phyloP scores from a whole-genome alignment of 2,329 filamentous ascomycete genomes.

The Nemania sp. region DNA sequence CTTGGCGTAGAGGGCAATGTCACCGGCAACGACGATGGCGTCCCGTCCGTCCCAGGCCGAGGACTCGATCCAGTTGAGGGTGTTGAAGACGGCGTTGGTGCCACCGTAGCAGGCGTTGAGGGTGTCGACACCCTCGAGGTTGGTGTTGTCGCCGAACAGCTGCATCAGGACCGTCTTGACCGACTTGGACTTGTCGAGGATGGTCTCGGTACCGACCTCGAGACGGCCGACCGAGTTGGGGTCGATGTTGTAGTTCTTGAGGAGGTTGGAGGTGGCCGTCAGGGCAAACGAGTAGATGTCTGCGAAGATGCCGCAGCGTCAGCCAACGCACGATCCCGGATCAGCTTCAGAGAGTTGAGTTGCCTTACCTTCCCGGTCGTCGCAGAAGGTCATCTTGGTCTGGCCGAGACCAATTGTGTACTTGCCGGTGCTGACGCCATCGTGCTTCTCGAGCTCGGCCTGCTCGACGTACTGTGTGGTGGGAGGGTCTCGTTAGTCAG shows the following conservation, averaged over 20 bases:
- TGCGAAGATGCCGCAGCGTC: conserved; percentile 42
- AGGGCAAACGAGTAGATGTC: conserved; percentile 88
- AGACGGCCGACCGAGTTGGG: conserved; percentile 76
- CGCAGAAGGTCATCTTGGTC: conserved; percentile 91
- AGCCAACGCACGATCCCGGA: conserved; percentile 1
- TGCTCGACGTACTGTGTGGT: conserved; percentile 76
- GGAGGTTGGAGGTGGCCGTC: conserved; percentile 75
- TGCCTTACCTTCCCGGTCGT: conserved; percentile 79
- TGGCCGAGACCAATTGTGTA: conserved; percentile 91
- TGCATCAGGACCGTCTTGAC: conserved; percentile 90
- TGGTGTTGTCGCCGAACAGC: conserved; percentile 81
- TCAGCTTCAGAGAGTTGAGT: too few species aligned
- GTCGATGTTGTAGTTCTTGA: conserved; percentile 84
- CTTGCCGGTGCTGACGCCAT: conserved; percentile 80
- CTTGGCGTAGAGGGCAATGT: conserved; percentile 86
- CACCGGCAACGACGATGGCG: conserved; percentile 77
- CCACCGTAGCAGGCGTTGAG: conserved; percentile 87
- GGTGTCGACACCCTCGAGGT: conserved; percentile 81
- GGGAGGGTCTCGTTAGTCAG: conserved; percentile 31
- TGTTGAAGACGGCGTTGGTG: conserved; percentile 83
- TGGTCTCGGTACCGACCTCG: conserved; percentile 84
- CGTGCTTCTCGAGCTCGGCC: conserved; percentile 81
- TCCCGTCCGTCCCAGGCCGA: conserved; percentile 85
- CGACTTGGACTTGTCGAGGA: conserved; percentile 89
- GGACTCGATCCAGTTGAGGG: conserved; percentile 83